These are phyloP conservation scores for Nakazawaea ambrosiae DNA, from an alignment of 805 yeast species.

Conservation along the genomic window DNA sequence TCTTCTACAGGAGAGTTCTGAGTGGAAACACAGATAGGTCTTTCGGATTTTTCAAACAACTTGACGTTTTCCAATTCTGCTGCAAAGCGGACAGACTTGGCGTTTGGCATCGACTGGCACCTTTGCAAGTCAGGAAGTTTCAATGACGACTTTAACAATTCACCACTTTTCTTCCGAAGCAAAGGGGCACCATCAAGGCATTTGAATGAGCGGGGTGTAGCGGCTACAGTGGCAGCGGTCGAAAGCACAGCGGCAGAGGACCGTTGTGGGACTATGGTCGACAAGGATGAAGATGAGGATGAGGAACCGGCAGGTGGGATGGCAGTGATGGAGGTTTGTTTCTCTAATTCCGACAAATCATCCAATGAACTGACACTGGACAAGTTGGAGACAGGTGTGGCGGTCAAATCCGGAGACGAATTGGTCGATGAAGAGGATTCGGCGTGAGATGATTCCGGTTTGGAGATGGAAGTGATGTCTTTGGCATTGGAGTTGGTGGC, in stretches of 20 bases:
- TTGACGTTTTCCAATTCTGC: conserved; percentile 53
- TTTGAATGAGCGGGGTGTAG: conserved; percentile 6
- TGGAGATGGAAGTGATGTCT: neutral
- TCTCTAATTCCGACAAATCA: conserved; percentile 1
- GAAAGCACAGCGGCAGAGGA: neutral
- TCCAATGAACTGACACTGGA: conserved; percentile 11
- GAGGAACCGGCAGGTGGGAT: neutral
- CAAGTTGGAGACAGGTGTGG: conserved; percentile 6
- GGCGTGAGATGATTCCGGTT: neutral
- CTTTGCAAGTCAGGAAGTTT: conserved; percentile 37
- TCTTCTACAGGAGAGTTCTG: conserved; percentile 38
- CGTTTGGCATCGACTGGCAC: conserved; percentile 43
- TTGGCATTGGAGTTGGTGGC: neutral
- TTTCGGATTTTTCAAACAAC: conserved; percentile 53
- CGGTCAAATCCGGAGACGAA: conserved; percentile 8
- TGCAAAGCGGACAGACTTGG: conserved; percentile 61
- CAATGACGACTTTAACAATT: conserved; percentile 68
- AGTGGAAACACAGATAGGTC: conserved; percentile 57
- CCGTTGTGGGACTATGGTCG: conserved; percentile 9
- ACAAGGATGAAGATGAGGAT: conserved; percentile 10
- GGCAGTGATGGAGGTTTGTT: neutral
- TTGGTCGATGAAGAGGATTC: conserved; percentile 6
- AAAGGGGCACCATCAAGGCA: conserved; percentile 25
- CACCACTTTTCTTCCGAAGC: conserved; percentile 85
- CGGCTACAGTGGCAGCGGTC: neutral